Base-by-base conservation (phyloP, 345 rosid genomes). In the Populus alba region DNA sequence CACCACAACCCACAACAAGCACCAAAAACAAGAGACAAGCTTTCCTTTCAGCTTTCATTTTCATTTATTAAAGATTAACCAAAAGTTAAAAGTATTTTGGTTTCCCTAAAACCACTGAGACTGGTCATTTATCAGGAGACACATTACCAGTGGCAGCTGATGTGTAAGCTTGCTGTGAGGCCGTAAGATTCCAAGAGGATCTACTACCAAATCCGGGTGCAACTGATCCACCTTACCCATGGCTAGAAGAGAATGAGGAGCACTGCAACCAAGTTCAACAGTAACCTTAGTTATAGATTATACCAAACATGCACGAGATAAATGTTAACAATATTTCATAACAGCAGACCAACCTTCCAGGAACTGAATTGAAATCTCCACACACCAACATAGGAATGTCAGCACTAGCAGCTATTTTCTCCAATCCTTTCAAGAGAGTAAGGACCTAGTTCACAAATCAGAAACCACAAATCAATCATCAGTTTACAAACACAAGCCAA, bases 331-430 rank as follows among this genome's bases (percentile, higher is more conserved):
- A 10, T 70, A 74, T 55, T 18, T 77, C 7, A 51, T 25, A 70
- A 77, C 45, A 86, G 85, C 55, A 65, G 76, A 82, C 87, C 75
- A 65, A 91, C 99, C 99, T 96, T 77, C 95, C 97, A 37, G 99
- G 99, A 75, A 85, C 77, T 6, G 99, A 89, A 86, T 90, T 90
- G 84, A 96, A 96, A 86, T 96, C 99, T 39, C 99, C 99, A 89
- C 99, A 96, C 20, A 96, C 97, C 87, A 96, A 80, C 98, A 96
- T 96, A 37, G 99, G 99, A 85, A 96, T 96, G 85, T 96, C 97
- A 31, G 97, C 97, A 75, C 98, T 92, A 38, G 93, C 97, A 75
- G 98, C 99, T 68, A 94, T 94, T 84, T 96, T 96, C 82, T 96
- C 99, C 86, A 96, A 85, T 69, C 99, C 99, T 83, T 96, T 96